phyloP scores from a whole-genome alignment of 805 yeast species.

The Saccharomycopsis fodiens region DNA sequence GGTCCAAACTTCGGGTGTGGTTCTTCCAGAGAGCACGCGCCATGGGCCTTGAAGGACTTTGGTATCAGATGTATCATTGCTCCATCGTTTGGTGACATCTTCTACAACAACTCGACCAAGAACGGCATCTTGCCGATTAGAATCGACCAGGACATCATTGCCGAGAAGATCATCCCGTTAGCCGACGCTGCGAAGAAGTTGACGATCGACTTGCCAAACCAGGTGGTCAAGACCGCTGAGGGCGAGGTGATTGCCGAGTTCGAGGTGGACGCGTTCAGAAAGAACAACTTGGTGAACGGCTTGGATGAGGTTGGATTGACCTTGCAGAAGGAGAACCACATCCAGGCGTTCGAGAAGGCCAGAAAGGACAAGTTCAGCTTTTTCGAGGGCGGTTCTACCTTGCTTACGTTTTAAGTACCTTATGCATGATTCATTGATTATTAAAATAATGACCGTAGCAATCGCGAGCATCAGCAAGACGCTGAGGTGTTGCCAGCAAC shows the following conservation, averaged over 20 bases:
- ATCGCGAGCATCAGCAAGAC: no score
- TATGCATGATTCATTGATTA: no score
- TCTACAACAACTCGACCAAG: constrained; percentile 94
- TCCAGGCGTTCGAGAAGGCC: constrained; percentile 61
- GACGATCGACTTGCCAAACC: constrained; percentile 80
- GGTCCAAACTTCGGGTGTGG: constrained; percentile 99
- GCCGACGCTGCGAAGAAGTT: constrained; percentile 68
- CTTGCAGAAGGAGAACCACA: constrained; percentile 76
- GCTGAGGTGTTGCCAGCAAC: no score
- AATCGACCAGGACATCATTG: constrained; percentile 70
- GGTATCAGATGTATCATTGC: constrained; percentile 95
- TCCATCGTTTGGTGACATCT: constrained; percentile 97
- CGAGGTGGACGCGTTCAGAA: constrained; percentile 86
- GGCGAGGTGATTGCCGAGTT: constrained; percentile 76
- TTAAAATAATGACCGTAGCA: no score
- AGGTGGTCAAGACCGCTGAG: constrained; percentile 59
- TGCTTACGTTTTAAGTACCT: constrained; percentile 29
- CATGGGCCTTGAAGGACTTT: constrained; percentile 98
- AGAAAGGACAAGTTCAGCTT: constrained; percentile 82
- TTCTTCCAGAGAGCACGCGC: constrained; percentile 98
- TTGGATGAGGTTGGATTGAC: constrained; percentile 96
- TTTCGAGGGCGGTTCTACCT: constrained; percentile 80
- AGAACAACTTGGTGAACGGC: constrained; percentile 90
- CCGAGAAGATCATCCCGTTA: constrained; percentile 65
- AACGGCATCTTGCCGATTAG: constrained; percentile 93